Evolutionary conservation across 2,329 filamentous ascomycete species (phyloP), one percentile per base, ranked within the genome.

Genomic region (Westerdykella aurantiaca): DNA sequence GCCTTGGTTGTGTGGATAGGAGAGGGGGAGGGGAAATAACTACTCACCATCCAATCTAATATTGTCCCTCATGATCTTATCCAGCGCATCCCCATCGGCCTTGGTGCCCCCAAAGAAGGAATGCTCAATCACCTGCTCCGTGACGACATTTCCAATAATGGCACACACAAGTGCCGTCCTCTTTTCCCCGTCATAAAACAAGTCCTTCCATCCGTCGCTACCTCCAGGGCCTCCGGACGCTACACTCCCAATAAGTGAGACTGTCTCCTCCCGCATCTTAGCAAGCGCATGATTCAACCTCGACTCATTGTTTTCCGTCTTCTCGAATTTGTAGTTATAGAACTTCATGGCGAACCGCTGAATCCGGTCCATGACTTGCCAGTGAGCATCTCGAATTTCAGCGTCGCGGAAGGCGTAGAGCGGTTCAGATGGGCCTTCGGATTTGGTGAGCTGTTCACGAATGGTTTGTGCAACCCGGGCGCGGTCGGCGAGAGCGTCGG

Each of bases 91-190:
- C 7, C 54, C 21, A 1, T 55, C 34, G 2, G 23, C 45, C 14
- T 35, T 29, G 2, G 16, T 35, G 0, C 47, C 58, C 0, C 62
- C 62, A 31, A 66, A 63, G 34, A 58, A 58, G 0, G 38, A 17
- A 39, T 59, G 56, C 37, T 51, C 38, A 21, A 63, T 58, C 0
- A 65, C 58, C 25, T 65, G 58, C 42, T 67, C 57, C 1, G 52
- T 45, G 4, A 67, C 16, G 7, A 63, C 54, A 17, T 64, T 63
- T 1, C 62, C 58, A 0, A 66, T 49, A 6, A 67, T 50, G 2
- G 37, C 61, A 42, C 48, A 53, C 0, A 61, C 55, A 2, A 65
- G 34, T 4, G 57, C 55, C 2, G 38, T 43, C 7, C 61, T 33
- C 41, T 58, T 57, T 31, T 45, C 21, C 11, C 23, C 16, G 5